Evolutionary conservation across 768 basidiomycete genomes (phyloP), one percentile per base, ranked within the genome.

Genomic region (Astraeus odoratus): DNA sequence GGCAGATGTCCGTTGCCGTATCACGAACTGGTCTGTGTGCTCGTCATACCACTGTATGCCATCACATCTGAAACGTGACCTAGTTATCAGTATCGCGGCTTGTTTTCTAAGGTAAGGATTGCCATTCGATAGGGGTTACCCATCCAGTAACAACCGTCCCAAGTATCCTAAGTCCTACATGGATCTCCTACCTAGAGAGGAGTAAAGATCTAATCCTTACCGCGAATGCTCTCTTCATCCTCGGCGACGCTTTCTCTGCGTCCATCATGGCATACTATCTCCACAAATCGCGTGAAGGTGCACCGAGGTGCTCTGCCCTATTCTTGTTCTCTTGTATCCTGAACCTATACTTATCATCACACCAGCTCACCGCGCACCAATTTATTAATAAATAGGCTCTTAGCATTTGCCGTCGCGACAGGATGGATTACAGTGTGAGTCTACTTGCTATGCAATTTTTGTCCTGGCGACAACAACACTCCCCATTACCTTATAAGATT

Each of bases 391-490:
- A 41, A 41, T 26, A 26, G 57, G 6, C 49, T 61, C 4, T 42
- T 63, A 9, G 15, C 54, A 0, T 61, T 63, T 31, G 48, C 46
- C 1, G 57, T 61, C 12, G 56, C 61, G 13, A 61, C 60, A 0
- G 60, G 60, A 33, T 52, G 52, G 0, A 15, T 61, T 18, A 60
- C 54, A 3, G 53, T 46, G 60, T 61, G 24, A 48, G 56, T 54
- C 27, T 6, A 5, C 30, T 8, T 29, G 15, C 18, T 15, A 4
- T 9, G 23, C n/a, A 1, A 15, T 15, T 2, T 23, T 31, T n/a
- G 27, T 10, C 30, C 18, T 12, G 7, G 10, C 5, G 23, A 40
- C 36, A 8, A 27, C n/a, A n/a, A n/a, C n/a, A 19, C 20, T 27
- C 24, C 24, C 27, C 25, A 4, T 10, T 39, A 19, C 4, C 12